Conservation (phyloP, 495 filamentous ascomycete species). For the Parmelia sp. region DNA sequence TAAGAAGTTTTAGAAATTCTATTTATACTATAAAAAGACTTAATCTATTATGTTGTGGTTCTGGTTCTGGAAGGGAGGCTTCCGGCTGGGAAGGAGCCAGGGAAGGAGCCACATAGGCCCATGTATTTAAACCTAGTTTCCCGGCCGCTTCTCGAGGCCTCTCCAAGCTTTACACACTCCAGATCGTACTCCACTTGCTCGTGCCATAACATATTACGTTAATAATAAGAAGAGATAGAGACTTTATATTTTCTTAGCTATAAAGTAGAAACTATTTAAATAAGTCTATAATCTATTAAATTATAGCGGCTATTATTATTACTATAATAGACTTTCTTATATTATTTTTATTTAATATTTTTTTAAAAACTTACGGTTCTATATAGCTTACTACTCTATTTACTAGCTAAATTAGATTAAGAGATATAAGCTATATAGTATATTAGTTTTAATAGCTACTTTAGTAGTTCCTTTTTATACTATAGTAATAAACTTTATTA, state of each 20-base stretch:
- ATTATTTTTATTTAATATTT: conserved; percentile 11
- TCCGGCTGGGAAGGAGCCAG: too few relatives aligned
- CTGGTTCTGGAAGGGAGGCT: too few relatives aligned
- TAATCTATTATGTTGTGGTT: too few relatives aligned
- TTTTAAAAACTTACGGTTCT: not conserved
- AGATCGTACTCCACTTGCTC: too few relatives aligned
- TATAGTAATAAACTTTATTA: conserved; percentile 2
- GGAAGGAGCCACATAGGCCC: too few relatives aligned
- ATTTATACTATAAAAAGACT: too few relatives aligned
- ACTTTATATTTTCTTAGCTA: not conserved
- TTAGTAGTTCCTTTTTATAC: not conserved
- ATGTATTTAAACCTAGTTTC: too few relatives aligned
- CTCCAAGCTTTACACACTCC: too few relatives aligned
- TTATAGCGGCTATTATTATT: not conserved
- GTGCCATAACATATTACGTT: too few relatives aligned
- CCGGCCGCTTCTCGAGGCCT: too few relatives aligned
- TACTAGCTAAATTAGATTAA: conserved; percentile 8
- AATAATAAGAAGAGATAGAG: not conserved
- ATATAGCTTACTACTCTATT: not conserved
- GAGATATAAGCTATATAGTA: not conserved
- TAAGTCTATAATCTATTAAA: not conserved
- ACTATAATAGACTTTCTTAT: not conserved
- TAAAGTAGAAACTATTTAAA: not conserved
- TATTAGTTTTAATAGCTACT: too few relatives aligned
- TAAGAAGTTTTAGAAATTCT: too few relatives aligned